Evolutionary conservation across 2,329 filamentous ascomycete species (phyloP), one percentile per base, ranked within the genome.

Genomic region (Fusarium aywerte): DNA sequence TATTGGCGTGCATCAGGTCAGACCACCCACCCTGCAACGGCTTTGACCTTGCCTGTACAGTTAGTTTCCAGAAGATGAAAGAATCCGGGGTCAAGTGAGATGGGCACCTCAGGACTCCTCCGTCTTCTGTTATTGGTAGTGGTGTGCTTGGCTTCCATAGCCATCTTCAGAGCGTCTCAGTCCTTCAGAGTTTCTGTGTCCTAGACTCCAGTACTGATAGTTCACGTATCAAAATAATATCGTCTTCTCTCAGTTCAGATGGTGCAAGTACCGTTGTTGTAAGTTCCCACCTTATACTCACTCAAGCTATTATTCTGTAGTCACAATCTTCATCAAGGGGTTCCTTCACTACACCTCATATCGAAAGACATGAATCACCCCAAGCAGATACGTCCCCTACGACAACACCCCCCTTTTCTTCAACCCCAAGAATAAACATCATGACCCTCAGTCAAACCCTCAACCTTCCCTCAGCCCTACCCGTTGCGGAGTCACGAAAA

Each of bases 401-500:
- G 39, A 47, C 59, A 49, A 62, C 60, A 57, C 59, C 59, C 59
- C 56, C 58, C 38, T 62, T 62, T 58, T 29, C 27, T 40, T 62
- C 59, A 63, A 60, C 45, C 49, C 44, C 55, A 52, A 65, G 36
- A 51, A 62, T 47, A 65, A 67, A 67, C 64, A 67, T 67, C 65
- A 67, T 67, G 65, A 67, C 65, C 25, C 44, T 67, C 64, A 68
- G 48, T 31, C 54, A 65, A 40, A 64, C 52, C 58, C 52, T 57
- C 59, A 64, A 51, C 51, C 48, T 62, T 44, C 49, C 51, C 38
- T 69, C 66, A 69, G 66, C 66, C 66, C 62, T 69, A 69, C 66
- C 66, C 66, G 62, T 63, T 67, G 66, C 66, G 66, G 65, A 68
- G 65, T 68, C 36, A 50, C 59, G 39, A 38, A 43, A 53, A 35